Conservation (phyloP, 495 filamentous ascomycete genomes). For the Collariella sp. region DNA sequence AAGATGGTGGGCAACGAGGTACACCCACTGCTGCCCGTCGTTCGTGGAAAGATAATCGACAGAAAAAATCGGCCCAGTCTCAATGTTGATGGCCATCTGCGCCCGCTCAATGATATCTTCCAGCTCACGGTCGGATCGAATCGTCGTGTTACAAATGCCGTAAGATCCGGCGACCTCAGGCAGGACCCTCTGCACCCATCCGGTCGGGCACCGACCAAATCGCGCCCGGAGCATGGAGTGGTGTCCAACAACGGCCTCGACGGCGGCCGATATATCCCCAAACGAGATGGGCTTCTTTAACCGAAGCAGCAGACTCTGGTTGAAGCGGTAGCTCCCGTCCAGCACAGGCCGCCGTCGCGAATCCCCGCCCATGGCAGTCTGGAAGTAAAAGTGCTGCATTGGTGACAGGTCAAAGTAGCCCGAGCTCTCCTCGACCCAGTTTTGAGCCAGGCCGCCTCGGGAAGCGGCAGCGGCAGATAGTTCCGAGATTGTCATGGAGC, state of each 20-base stretch:
- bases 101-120: constrained; percentile 30
- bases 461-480: constrained; percentile 31
- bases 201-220: constrained; percentile 35
- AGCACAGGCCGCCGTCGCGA: constrained; percentile 28
- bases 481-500: constrained; percentile 24
- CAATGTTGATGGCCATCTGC: constrained; percentile 35
- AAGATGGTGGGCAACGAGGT: constrained; percentile 58
- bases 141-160: constrained; percentile 28
- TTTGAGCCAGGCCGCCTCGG: constrained; percentile 25
- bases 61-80: constrained; percentile 39
- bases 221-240: constrained; percentile 72
- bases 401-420: constrained; percentile 58
- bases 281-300: constrained; percentile 43
- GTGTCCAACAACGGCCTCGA: constrained; percentile 50
- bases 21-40: constrained; percentile 45
- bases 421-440: constrained; percentile 31
- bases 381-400: constrained; percentile 64
- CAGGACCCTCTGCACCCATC: constrained; percentile 37
- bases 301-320: constrained; percentile 58
- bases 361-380: constrained; percentile 38
- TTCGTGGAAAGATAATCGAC: constrained; percentile 45
- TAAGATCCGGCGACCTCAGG: constrained; percentile 34
- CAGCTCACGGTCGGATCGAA: constrained; percentile 32
- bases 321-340: constrained; percentile 59
- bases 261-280: constrained; percentile 41